Evolutionary conservation across 805 yeast genomes (phyloP), one percentile per base, ranked within the genome.

Genomic region (Pichia kluyveri): DNA sequence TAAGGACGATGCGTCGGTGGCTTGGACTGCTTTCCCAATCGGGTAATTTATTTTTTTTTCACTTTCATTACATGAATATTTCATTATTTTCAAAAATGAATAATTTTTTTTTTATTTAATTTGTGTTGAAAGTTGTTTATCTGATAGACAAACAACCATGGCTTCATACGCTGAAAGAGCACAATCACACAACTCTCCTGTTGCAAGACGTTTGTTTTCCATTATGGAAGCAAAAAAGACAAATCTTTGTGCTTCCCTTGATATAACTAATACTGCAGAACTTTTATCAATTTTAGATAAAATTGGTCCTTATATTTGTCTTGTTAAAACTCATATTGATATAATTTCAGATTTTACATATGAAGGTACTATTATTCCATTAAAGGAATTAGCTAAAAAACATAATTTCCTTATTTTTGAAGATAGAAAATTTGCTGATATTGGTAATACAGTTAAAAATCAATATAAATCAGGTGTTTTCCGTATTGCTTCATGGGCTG

Each of bases 361-460:
- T 62, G 96, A 87, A 46, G 76, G 74, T 1, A 90, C 97, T 0
- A 76, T 91, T 30, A 66, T 67, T 8, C 97, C 98, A 1, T 69
- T 93, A 53, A 67, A 83, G 50, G 79, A 62, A 46, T 71, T 93
- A 32, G 79, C 96, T 19, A 69, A 78, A 57, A 88, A 89, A 61
- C 91, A 90, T 70, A 79, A 84, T 54, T 93, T 93, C 60, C 69
- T 93, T 73, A 83, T 93, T 55, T 93, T 93, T 62, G 99, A 93
- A 69, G 99, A 93, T 69, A 77, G 99, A 54, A 93, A 93, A 69
- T 93, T 93, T 67, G 99, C 99, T 26, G 99, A 93, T 66, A 93
- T 93, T 58, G 99, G 99, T 17, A 88, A 90, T 61, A 93, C 99
- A 1, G 99, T 93, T 47, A 90, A 91, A 69, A 77, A 87, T 41